Evolutionary conservation across 805 yeast genomes (phyloP), one percentile per base, ranked within the genome.

Genomic region (Candida maris): DNA sequence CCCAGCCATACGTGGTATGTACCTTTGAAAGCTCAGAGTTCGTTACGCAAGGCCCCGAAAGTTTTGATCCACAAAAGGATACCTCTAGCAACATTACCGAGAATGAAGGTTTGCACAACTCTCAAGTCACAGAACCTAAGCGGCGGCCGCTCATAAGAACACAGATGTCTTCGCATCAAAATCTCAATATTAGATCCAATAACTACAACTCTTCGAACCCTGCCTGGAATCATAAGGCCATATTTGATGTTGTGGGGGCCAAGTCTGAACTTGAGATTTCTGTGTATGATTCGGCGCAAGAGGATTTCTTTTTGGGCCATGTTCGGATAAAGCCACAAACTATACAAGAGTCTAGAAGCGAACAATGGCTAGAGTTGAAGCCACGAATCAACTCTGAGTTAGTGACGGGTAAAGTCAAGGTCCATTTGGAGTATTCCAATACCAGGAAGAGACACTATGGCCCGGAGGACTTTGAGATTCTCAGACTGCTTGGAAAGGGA

Each of bases 391-490:
- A 75, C 22, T 87, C 88, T 35, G 95, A 85, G 54, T 67, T 74
- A 21, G 86, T 85, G 9, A 59, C 79, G 1, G 97, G 97, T 34
- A 80, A 80, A 36, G 78, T 91, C 41, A 77, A 79, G 48, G 78
- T 93, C 37, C 72, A 77, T 46, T 77, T 89, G 72, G 79, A 78
- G 46, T 91, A 81, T 61, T 77, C 77, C 31, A 66, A 77, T 23
- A 78, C 84, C 15, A 68, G 77, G 34, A 82, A 85, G 59, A 77
- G 79, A 51, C 85, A 82, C 49, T 85, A 82, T 55, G 96, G 96
- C 1, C 98, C 98, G 4, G 82, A 81, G 34, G 97, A 93, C 63
- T 93, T 93, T 62, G 96, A 89, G 59, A 87, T 91, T 13, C 74
- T 93, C 51, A 73, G 96, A 54, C 69, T 91, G 35, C 69, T 91